phyloP scores from a whole-genome alignment of 305 asterid genomes.

The Striga hermonthica region DNA sequence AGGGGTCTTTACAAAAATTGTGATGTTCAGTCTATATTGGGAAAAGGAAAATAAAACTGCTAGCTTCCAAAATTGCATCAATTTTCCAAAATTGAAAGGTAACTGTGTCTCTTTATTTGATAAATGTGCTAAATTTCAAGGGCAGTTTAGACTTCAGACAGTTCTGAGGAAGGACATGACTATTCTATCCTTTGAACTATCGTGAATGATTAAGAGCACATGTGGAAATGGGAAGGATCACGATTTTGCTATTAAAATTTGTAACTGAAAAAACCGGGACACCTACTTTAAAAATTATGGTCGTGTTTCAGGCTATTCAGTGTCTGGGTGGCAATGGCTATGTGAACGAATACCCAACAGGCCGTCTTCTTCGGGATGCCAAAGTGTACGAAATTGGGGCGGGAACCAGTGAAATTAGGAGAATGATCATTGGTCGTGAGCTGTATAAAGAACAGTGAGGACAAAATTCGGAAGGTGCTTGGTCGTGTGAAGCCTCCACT shows the following conservation, averaged over 20 bases:
- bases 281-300: conserved; percentile 3
- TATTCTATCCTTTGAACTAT: conserved; percentile 4
- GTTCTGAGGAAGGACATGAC: not conserved
- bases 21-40: too few species aligned
- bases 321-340: conserved; percentile 96
- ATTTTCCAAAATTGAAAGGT: not conserved
- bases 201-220: not conserved
- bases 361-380: conserved; percentile 90
- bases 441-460: conserved; percentile 65
- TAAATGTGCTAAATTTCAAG: not conserved
- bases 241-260: not conserved
- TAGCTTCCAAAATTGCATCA: not conserved
- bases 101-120: not conserved
- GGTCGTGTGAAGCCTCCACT: conserved; percentile 3
- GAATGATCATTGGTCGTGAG: conserved; percentile 80
- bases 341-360: conserved; percentile 87
- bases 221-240: not conserved
- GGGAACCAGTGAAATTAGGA: conserved; percentile 94
- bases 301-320: conserved; percentile 79
- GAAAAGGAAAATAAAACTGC: not conserved
- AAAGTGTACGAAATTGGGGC: conserved; percentile 97
- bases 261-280: conserved; percentile 1
- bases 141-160: not conserved
- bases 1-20: too few species aligned
- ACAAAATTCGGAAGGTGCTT: not conserved